Conservation (phyloP, 257 asterid genomes). For the Ilex aquifolium region DNA sequence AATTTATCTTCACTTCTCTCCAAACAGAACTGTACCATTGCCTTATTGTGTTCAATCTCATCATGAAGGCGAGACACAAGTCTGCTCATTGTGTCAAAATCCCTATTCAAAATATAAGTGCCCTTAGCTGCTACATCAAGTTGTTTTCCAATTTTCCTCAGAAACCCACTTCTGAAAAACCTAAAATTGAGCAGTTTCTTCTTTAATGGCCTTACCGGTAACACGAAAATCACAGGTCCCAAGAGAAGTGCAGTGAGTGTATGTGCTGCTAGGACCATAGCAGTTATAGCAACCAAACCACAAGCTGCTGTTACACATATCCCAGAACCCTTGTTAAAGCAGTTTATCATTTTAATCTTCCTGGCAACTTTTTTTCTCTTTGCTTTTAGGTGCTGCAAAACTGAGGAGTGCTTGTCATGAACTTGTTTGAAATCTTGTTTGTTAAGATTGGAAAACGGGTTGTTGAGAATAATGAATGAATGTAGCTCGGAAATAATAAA, state of each 20-base stretch:
- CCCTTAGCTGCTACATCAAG: constrained; percentile 86
- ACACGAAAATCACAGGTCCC: constrained; percentile 37
- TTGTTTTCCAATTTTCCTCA: constrained; percentile 38
- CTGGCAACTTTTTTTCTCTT: constrained; percentile 29
- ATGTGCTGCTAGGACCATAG: constrained; percentile 47
- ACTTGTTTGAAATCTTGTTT: constrained; percentile 32
- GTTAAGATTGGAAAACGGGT: constrained; percentile 35
- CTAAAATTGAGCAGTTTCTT: constrained; percentile 19
- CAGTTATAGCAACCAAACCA: constrained; percentile 41
- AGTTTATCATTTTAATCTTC: constrained; percentile 36
- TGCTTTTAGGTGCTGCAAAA: constrained; percentile 31
- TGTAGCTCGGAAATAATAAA: constrained; percentile 25
- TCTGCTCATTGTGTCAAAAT: constrained; percentile 74
- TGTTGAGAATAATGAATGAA: constrained; percentile 19
- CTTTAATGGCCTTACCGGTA: constrained; percentile 38
- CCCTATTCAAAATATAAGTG: constrained; percentile 66
- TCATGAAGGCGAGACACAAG: constrained; percentile 55
- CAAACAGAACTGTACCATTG: constrained; percentile 46
- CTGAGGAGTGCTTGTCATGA: constrained; percentile 32
- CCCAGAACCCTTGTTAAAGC: constrained; percentile 43
- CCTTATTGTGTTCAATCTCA: constrained; percentile 64
- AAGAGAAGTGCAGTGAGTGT: constrained; percentile 39
- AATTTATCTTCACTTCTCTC: constrained; percentile 46
- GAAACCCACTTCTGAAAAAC: constrained; percentile 27
- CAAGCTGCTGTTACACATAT: constrained; percentile 39